phyloP scores from a whole-genome alignment of 2,329 filamentous ascomycete species.

The Iodosphaeria phyllophila region DNA sequence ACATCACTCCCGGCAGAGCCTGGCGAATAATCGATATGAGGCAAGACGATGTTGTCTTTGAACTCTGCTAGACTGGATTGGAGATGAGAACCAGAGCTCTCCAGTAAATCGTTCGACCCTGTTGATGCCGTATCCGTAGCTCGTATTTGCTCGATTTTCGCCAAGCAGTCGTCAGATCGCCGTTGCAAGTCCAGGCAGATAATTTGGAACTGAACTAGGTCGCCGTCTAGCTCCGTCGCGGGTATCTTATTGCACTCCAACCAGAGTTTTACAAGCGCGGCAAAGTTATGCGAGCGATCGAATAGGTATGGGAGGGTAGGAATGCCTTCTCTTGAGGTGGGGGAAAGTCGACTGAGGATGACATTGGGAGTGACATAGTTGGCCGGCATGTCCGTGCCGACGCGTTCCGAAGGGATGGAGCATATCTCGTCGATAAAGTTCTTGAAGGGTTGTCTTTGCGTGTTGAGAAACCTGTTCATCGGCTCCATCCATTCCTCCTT shows the following conservation, averaged over 20 bases:
- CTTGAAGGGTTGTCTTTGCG: slow-evolving; percentile 65
- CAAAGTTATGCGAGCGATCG: slow-evolving; percentile 72
- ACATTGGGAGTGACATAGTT: slow-evolving; percentile 87
- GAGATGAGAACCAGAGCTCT: no score
- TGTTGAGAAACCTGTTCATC: slow-evolving; percentile 75
- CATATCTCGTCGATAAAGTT: slow-evolving; percentile 77
- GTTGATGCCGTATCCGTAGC: slow-evolving; percentile 17
- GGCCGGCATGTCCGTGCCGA: slow-evolving; percentile 48
- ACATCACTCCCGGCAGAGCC: slow-evolving; percentile 34
- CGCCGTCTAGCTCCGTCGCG: slow-evolving; percentile 23
- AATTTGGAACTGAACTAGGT: slow-evolving; percentile 32
- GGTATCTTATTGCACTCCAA: slow-evolving; percentile 31
- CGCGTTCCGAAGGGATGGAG: slow-evolving; percentile 55
- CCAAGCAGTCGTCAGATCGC: slow-evolving; percentile 31
- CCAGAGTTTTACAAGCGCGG: slow-evolving; percentile 69
- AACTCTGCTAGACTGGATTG: no score
- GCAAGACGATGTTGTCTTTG: no score
- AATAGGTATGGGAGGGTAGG: slow-evolving; percentile 85
- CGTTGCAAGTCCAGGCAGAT: slow-evolving; percentile 30
- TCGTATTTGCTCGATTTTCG: slow-evolving; percentile 26
- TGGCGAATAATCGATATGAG: no score
- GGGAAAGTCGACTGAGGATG: slow-evolving; percentile 66
- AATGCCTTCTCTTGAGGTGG: slow-evolving; percentile 74
- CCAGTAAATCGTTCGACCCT: slow-evolving; percentile 18
- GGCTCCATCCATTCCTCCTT: slow-evolving; percentile 99